phyloP scores from a whole-genome alignment of 2,329 filamentous ascomycete genomes.

The Ophioceras dolichostomum region DNA sequence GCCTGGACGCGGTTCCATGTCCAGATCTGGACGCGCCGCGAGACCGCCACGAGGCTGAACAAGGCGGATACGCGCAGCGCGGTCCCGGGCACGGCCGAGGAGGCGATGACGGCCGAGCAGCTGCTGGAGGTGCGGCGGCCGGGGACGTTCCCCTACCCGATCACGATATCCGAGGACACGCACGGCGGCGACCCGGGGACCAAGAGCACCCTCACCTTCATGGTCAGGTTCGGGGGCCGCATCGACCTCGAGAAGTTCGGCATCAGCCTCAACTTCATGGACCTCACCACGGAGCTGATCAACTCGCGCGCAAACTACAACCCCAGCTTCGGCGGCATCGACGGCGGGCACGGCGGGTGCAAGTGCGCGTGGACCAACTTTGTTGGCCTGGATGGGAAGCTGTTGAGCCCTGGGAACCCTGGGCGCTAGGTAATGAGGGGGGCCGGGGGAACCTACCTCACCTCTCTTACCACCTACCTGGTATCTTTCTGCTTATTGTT shows the following conservation, averaged over 20 bases:
- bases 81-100: constrained; percentile 16
- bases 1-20: constrained; percentile 49
- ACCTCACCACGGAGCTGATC: constrained; percentile 36
- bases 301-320: constrained; percentile 35
- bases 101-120: constrained; percentile 45
- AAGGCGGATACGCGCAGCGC: constrained; percentile 13
- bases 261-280: constrained; percentile 25
- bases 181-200: constrained; percentile 42
- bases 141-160: constrained; percentile 51
- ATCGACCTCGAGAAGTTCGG: constrained; percentile 16
- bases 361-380: constrained; percentile 50
- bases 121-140: constrained; percentile 19
- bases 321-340: constrained; percentile 41
- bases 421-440: no score
- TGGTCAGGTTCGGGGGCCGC: constrained; percentile 24
- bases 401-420: no score
- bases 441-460: no score
- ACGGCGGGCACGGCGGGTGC: constrained; percentile 52
- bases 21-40: constrained; percentile 49
- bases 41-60: constrained; percentile 28
- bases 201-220: constrained; percentile 44
- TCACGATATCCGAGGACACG: constrained; percentile 48
- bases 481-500: no score
- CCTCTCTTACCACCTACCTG: no score
- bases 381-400: constrained; percentile 12